Percentiles rank a stretch among this genome's conserved stretches.
phyloP scores from a whole-genome alignment of 345 rosid species.

The Syzygium grande region DNA sequence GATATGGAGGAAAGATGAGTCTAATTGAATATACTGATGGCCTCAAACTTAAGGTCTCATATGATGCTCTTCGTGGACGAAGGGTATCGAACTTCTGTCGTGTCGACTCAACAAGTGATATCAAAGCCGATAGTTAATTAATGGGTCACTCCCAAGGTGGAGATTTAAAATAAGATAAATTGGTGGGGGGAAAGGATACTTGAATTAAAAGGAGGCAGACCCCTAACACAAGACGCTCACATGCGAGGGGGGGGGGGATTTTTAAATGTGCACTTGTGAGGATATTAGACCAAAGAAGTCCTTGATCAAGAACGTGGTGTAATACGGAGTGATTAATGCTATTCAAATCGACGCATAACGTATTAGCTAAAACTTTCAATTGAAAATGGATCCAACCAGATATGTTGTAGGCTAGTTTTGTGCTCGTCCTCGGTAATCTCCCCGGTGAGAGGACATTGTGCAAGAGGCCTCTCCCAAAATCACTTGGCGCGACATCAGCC shows the following conservation, averaged over 20 bases:
- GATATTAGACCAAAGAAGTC: neutral
- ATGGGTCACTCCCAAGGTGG: neutral
- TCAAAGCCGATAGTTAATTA: neutral
- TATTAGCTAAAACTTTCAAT: neutral
- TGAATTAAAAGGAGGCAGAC: neutral
- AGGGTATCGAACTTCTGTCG: neutral
- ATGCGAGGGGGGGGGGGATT: neutral
- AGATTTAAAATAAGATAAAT: neutral
- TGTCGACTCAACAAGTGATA: neutral
- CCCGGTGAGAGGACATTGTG: neutral
- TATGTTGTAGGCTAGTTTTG: neutral
- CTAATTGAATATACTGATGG: neutral
- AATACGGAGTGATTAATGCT: neutral
- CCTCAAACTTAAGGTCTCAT: neutral
- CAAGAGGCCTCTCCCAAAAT: neutral
- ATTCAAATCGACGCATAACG: neutral
- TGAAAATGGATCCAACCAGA: too few species aligned
- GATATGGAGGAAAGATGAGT: neutral
- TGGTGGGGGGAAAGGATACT: neutral
- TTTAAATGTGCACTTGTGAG: neutral
- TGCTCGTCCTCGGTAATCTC: neutral
- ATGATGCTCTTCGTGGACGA: neutral
- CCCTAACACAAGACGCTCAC: neutral
- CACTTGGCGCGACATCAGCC: neutral
- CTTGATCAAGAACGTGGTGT: neutral